A percentile compares a stretch with the other conserved stretches of the same genome.
These are phyloP conservation scores for Epichloe festucae DNA, from an alignment of 2,329 filamentous ascomycete species.

Conservation along the genomic window DNA sequence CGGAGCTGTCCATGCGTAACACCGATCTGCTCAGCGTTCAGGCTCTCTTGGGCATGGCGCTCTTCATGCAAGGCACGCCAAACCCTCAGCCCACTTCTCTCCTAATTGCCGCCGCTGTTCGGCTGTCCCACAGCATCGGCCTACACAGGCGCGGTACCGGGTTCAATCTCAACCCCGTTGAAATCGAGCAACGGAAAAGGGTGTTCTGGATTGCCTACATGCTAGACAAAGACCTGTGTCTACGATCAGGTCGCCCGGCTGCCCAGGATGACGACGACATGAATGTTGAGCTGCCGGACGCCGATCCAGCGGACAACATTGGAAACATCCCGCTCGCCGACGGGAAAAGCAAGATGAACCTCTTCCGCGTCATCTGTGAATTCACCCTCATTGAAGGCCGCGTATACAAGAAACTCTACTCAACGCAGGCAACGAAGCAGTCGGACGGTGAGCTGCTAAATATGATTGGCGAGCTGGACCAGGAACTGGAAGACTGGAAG, in stretches of 20 bases:
- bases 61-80: conserved; percentile 91
- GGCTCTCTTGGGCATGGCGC: conserved; percentile 79
- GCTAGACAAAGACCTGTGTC: conserved; percentile 50
- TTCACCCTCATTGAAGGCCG: conserved; percentile 86
- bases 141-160: conserved; percentile 86
- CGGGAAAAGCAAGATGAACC: conserved; percentile 83
- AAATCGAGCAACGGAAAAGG: conserved; percentile 73
- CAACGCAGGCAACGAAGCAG: conserved; percentile 81
- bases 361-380: conserved; percentile 86
- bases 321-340: conserved; percentile 86
- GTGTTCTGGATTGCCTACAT: conserved; percentile 57
- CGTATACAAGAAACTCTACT: conserved; percentile 88
- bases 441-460: conserved; percentile 87
- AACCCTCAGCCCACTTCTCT: conserved; percentile 93
- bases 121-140: conserved; percentile 85
- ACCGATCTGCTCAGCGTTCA: conserved; percentile 92
- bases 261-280: conserved; percentile 59
- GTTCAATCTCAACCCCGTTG: conserved; percentile 85
- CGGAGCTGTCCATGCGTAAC: conserved; percentile 89
- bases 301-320: conserved; percentile 81
- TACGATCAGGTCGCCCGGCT: conserved; percentile 45
- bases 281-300: conserved; percentile 91
- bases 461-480: conserved; percentile 89
- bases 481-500: conserved; percentile 87
- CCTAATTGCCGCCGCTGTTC: conserved; percentile 78